Evolutionary conservation across 1,284 basidiomycete genomes (phyloP).

Genomic region (Lentinula novae-zelandiae): DNA sequence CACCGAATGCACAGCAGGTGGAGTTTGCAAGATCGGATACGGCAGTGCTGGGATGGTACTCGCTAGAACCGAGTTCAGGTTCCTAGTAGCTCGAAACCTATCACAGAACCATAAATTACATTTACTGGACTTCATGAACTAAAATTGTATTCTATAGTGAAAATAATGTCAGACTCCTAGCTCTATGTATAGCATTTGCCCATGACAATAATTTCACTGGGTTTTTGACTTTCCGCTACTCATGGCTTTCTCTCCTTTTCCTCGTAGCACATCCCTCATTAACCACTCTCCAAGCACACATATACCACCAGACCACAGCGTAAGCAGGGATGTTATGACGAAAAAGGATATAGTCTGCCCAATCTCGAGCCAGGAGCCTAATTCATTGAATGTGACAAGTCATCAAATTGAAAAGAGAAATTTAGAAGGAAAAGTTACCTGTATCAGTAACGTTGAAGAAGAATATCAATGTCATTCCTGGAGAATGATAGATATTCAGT

Average conservation of each 20-base stretch:
- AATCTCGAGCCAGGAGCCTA: constrained; percentile 86
- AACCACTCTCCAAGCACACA: constrained; percentile 67
- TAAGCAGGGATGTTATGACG: constrained; percentile 76
- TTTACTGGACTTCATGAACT: not conserved
- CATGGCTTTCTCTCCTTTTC: not conserved
- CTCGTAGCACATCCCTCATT: constrained; percentile 38
- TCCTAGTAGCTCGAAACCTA: too few relatives aligned
- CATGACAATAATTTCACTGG: not conserved
- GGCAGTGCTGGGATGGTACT: not conserved
- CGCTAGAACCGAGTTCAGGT: too few relatives aligned
- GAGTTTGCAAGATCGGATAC: not conserved
- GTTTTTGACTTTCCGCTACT: not conserved
- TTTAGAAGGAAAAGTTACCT: constrained; percentile 34
- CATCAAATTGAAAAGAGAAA: not conserved
- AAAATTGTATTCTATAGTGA: too few relatives aligned
- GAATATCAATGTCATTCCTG: constrained; percentile 79
- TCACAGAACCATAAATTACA: not conserved
- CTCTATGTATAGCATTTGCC: not conserved
- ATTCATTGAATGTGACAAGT: not conserved
- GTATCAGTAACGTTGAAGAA: constrained; percentile 83
- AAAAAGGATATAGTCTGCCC: constrained; percentile 89
- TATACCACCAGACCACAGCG: constrained; percentile 77
- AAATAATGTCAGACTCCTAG: too few relatives aligned
- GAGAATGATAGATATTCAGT: not conserved
- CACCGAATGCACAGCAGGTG: not conserved